phyloP scores from a whole-genome alignment of 805 yeast species.

The Kuraishia ogatae region DNA sequence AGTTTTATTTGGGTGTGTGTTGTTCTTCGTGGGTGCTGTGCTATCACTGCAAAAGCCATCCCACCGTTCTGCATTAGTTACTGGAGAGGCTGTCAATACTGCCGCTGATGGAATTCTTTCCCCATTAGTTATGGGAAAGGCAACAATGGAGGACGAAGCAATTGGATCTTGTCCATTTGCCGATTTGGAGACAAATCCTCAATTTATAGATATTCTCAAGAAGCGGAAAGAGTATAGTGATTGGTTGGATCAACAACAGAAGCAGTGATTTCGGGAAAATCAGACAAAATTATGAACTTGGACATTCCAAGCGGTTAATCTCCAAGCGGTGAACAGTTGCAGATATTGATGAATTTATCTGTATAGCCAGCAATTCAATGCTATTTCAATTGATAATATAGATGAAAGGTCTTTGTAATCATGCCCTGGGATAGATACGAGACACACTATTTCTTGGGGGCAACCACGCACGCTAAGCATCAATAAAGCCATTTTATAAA shows the following conservation, averaged over 20 bases:
- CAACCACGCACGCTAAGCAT: too few species aligned
- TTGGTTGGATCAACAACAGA: slow-evolving; percentile 19
- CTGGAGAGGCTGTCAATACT: slow-evolving; percentile 22
- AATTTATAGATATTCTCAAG: slow-evolving; percentile 38
- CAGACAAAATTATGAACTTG: too few species aligned
- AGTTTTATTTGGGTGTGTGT: slow-evolving; percentile 34
- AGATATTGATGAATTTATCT: too few species aligned
- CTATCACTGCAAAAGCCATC: slow-evolving; percentile 16
- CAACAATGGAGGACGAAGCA: slow-evolving; percentile 37
- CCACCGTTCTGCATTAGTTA: slow-evolving; percentile 12
- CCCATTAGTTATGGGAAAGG: slow-evolving; percentile 39
- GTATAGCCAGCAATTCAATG: not conserved
- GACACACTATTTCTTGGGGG: not conserved
- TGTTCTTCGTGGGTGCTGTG: slow-evolving; percentile 32
- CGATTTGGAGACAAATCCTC: slow-evolving; percentile 38
- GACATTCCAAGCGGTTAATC: too few species aligned
- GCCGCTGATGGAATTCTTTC: slow-evolving; percentile 23
- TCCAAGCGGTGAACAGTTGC: too few species aligned
- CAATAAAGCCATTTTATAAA: not conserved
- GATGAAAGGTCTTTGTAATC: not conserved
- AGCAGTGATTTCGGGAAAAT: not conserved
- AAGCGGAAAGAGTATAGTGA: slow-evolving; percentile 35
- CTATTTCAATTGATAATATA: not conserved
- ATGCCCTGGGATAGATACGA: not conserved
- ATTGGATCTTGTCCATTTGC: slow-evolving; percentile 40